A percentile compares a stretch with the other conserved stretches of the same genome.
phyloP scores from a whole-genome alignment of 2,329 filamentous ascomycete genomes.

The Fusarium continuum region DNA sequence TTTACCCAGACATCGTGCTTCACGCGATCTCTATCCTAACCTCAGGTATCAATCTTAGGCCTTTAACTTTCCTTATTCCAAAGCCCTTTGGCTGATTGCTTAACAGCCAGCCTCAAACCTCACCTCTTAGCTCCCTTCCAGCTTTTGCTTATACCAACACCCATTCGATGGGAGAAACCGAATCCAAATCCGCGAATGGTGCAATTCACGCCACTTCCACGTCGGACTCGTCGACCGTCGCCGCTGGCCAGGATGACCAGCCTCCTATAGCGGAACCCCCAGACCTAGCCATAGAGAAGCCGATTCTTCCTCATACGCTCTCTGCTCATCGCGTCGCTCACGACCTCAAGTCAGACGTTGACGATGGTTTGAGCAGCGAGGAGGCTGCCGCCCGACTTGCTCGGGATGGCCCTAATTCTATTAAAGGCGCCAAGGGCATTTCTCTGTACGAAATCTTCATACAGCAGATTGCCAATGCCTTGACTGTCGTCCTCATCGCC shows the following conservation, averaged over 20 bases:
- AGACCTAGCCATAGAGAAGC: slow-evolving; percentile 51
- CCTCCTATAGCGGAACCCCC: slow-evolving; percentile 53
- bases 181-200: slow-evolving; percentile 52
- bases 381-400: slow-evolving; percentile 73
- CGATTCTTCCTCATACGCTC: slow-evolving; percentile 48
- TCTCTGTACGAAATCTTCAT: slow-evolving; percentile 80
- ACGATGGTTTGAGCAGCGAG: slow-evolving; percentile 68
- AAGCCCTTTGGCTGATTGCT: slow-evolving; percentile 22
- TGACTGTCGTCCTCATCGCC: slow-evolving; percentile 78
- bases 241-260: slow-evolving; percentile 50
- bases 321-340: slow-evolving; percentile 49
- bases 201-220: slow-evolving; percentile 52
- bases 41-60: neutral
- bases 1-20: slow-evolving; percentile 36
- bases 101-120: slow-evolving; percentile 13
- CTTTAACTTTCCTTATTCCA: slow-evolving; percentile 4
- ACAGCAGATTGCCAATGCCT: slow-evolving; percentile 79
- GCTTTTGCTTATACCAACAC: slow-evolving; percentile 43
- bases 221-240: slow-evolving; percentile 50
- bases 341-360: slow-evolving; percentile 54
- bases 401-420: slow-evolving; percentile 74
- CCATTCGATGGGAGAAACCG: slow-evolving; percentile 56
- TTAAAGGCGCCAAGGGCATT: slow-evolving; percentile 75
- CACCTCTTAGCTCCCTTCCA: slow-evolving; percentile 2
- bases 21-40: slow-evolving; percentile 29